Evolutionary conservation across 2,329 filamentous ascomycete species (phyloP), one percentile per base, ranked within the genome.

Genomic region (Alternaria brassicicola): DNA sequence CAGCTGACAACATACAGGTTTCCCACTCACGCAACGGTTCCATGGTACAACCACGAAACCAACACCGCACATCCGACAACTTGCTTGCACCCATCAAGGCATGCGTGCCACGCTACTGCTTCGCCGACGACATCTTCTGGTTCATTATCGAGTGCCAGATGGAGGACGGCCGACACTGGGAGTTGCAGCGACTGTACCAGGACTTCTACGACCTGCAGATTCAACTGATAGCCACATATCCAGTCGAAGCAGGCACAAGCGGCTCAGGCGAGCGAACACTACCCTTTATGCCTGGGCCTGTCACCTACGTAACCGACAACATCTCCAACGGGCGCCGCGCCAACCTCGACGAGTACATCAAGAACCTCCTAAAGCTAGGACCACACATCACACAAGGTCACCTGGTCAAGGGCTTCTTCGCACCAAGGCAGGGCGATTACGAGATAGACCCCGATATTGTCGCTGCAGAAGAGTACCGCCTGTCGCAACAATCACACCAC

Each of bases 121-220:
- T 96, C 72, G 92, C 93, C 59, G 94, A 98, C 74, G 93, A 97
- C 68, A 97, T 97, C 77, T 98, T 98, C 78, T 98, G 95, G 92
- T 99, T 98, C 73, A 91, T 97, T 53, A 94, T 99, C 58, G 93
- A 97, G 76, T 92, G 91, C 23, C 85, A 89, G 69, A 86, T 98
- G 77, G 92, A 97, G 72, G 93, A 98, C 74, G 93, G 93, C 46
- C 86, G 91, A 45, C 89, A 91, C 73, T 98, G 93, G 93, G 93
- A 97, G 75, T 81, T 99, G 48, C 94, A 92, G 36, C 88, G 95
- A 63, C 95, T 96, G 73, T 99, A 99, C 73, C 93, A 98, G 77
- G 95, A 98, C 80, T 99, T 99, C 75, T 99, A 98, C 79, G 95
- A 98, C 77, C 94, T 98, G 77, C 95, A 99, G 76, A 98, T 98